Evolutionary conservation across 2,329 filamentous ascomycete genomes (phyloP), one percentile per base, ranked within the genome.

Genomic region (Paraphoma chrysanthemicola): DNA sequence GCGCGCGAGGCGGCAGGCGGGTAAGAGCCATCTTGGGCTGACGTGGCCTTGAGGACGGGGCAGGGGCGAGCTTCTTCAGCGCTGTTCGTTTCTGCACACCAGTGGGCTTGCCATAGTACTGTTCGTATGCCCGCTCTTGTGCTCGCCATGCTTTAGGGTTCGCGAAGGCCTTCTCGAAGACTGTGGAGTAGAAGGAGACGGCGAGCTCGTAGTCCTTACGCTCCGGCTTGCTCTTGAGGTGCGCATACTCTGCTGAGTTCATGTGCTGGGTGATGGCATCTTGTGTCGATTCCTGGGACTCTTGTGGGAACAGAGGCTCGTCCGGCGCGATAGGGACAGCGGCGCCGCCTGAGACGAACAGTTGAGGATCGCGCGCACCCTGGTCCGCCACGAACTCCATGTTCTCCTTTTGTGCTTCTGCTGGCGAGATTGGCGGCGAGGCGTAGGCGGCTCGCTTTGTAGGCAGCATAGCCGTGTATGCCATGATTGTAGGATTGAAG

Each of bases 71-170:
- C 49, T 74, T 75, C 69, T 75, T 74, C 51, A 76, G 51, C 3
- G 66, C 65, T 51, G 69, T 46, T 64, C 74, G 63, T 71, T 79
- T 70, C 69, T 75, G 53, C 62, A 77, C 51, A 75, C 78, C 46
- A 73, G 75, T 53, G 79, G 73, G 81, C 49, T 77, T 80, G 41
- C 81, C 69, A 57, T 76, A 77, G 46, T 65, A 77, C 62, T 86
- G 80, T 8, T 81, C 80, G 33, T 87, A 80, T 28, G 81, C 74
- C 3, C 82, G 81, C 72, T 88, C 84, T 64, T 70, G 69, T 10
- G 55, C 55, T 43, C 66, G 69, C 74, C 74, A 76, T 30, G 51
- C 72, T 23, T 68, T 74, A 1, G 77, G 84, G 62, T 87, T 77
- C 60, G 70, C 67, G 62, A 64, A 61, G 50, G 68, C 71, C 11